phyloP scores from a whole-genome alignment of 2,329 filamentous ascomycete species.

The Nannizziopsis barbatae region DNA sequence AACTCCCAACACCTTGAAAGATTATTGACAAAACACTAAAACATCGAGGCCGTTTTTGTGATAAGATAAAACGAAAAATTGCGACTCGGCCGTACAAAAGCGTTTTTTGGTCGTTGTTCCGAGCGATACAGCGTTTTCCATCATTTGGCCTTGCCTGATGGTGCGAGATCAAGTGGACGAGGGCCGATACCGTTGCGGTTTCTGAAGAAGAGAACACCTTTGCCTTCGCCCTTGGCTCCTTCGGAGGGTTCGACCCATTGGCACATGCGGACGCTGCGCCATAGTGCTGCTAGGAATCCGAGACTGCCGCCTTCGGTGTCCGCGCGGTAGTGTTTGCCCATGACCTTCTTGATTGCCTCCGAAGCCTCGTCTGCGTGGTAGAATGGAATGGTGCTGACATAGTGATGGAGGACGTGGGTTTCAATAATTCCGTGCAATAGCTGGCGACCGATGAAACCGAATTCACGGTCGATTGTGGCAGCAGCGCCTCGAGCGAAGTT shows the following conservation, averaged over 20 bases:
- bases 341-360: slow-evolving; percentile 86
- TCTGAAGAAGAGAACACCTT: slow-evolving; percentile 85
- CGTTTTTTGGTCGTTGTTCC: too few relatives aligned
- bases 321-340: slow-evolving; percentile 89
- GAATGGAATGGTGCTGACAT: slow-evolving; percentile 90
- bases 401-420: slow-evolving; percentile 97
- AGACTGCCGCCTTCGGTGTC: slow-evolving; percentile 63
- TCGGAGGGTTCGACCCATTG: slow-evolving; percentile 94
- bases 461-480: slow-evolving; percentile 92
- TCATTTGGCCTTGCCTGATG: slow-evolving; percentile 3
- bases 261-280: slow-evolving; percentile 70
- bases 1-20: not conserved
- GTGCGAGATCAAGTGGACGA: slow-evolving; percentile 7
- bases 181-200: slow-evolving; percentile 77
- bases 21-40: not conserved
- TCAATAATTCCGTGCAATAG: slow-evolving; percentile 94
- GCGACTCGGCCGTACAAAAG: too few relatives aligned
- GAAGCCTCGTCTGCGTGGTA: slow-evolving; percentile 91
- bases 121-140: not conserved
- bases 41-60: not conserved
- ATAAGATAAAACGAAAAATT: not conserved
- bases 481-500: slow-evolving; percentile 88
- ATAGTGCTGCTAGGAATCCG: slow-evolving; percentile 79
- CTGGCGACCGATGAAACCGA: slow-evolving; percentile 85
- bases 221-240: slow-evolving; percentile 65